Conservation (phyloP, 2,329 filamentous ascomycete species). For the Alternaria brassicae region DNA sequence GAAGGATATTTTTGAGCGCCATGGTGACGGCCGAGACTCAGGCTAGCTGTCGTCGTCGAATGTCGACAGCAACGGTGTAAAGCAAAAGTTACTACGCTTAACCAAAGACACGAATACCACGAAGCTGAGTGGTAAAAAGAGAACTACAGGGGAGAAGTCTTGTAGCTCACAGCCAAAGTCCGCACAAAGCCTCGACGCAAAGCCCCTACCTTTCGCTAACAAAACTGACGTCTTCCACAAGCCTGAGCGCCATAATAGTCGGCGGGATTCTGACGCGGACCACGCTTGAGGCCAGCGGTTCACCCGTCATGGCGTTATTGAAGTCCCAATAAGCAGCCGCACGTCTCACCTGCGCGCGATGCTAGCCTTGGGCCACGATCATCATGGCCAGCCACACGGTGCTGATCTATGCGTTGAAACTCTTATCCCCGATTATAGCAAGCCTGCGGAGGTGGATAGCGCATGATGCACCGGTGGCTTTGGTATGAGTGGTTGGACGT, state of each 20-base stretch:
- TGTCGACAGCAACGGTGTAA: not conserved
- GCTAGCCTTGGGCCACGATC: not conserved
- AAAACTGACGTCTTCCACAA: not conserved
- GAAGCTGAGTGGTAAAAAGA: not conserved
- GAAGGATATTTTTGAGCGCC: conserved; percentile 19
- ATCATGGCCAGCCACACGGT: not conserved
- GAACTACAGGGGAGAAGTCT: not conserved
- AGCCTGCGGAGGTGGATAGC: not conserved
- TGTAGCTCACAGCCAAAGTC: not conserved
- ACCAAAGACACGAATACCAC: not conserved
- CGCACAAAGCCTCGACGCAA: not conserved
- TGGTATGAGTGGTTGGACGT: not conserved
- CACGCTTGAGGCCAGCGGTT: not conserved
- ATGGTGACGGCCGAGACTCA: conserved; percentile 3
- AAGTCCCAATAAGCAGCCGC: not conserved
- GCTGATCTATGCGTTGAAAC: not conserved
- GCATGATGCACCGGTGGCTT: not conserved
- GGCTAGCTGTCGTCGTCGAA: not conserved
- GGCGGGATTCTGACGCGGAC: not conserved
- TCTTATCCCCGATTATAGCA: not conserved
- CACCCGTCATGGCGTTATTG: not conserved
- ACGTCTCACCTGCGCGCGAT: not conserved
- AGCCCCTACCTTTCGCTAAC: not conserved
- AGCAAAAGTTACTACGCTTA: not conserved
- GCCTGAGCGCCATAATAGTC: not conserved